Base-by-base conservation (phyloP, 179 eudicot genomes). In the Carnegiea gigantea region DNA sequence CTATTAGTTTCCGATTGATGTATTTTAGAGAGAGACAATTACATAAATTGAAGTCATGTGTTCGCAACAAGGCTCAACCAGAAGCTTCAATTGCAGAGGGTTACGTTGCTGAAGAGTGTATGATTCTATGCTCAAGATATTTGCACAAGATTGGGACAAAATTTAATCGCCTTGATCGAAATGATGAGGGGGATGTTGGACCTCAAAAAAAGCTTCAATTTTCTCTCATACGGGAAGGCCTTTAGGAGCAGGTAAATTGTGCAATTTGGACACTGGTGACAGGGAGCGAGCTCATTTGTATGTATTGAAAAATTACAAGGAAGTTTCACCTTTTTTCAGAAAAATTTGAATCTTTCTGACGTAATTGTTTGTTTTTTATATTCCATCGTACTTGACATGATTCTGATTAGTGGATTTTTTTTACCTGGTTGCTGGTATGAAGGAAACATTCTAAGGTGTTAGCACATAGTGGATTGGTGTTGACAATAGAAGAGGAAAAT, bases 91-190 rank as follows among this genome's bases (percentile, higher is more conserved):
- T 48, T 7, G 81, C 65, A 72, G 68, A 38, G 81, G 24, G 24
- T 21, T 60, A 60, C 14, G 0, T 60, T 17, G 9, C 14, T 60
- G 24, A 60, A 1, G 65, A 68, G 26, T 78, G 81, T 49, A 78
- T 67, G 81, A 78, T 60, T 68, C 23, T 78, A n/a, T 78, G 75
- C n/a, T 57, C 23, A 20, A 57, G 64, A 6, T 57, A 57, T 18
- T 17, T 57, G n/a, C 64, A 57, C 18, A 57, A 6, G n/a, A 57
- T 57, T 15, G 64, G 7, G 64, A 57, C 64, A 5, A 57, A 57
- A 18, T 57, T 57, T 57, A 57, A 57, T 18, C n/a, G 21, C n/a
- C 62, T 57, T 57, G 62, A 18, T 2, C n/a, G 64, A 1, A 57
- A 57, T 20, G 14, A 57, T 18, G 64, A 57, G 6, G n/a, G 7